Conservation (phyloP, 352 stramenopile species). For the Phytophthora agathidicida region DNA sequence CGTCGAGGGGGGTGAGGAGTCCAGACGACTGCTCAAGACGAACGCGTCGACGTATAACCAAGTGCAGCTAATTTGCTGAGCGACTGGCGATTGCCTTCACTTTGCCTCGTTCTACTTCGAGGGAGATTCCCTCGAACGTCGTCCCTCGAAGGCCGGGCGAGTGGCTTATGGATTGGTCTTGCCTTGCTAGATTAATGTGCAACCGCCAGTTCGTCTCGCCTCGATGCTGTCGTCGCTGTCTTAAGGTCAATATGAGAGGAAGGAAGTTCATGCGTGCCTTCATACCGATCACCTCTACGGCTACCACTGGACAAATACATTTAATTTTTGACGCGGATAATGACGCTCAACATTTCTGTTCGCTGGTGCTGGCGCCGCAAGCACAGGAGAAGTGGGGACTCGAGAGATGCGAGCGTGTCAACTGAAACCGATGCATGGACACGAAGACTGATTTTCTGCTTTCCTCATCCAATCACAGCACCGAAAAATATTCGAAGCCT, state of each 20-base stretch:
- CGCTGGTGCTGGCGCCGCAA: too few relatives aligned
- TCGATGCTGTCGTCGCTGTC: too few relatives aligned
- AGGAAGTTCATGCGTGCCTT: background rate
- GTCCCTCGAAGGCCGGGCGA: slow-evolving; percentile 22
- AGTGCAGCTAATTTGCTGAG: slow-evolving; percentile 54
- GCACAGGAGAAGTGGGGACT: too few relatives aligned
- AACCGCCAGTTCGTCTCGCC: slow-evolving; percentile 6
- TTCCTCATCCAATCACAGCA: background rate
- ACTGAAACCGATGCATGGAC: too few relatives aligned
- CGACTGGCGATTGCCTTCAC: background rate
- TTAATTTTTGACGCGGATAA: slow-evolving; percentile 27
- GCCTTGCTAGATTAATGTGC: slow-evolving; percentile 17
- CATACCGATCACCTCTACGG: background rate
- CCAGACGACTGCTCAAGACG: slow-evolving; percentile 35
- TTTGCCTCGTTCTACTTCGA: slow-evolving; percentile 18
- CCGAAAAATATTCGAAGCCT: background rate
- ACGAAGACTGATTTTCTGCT: background rate
- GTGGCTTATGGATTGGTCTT: slow-evolving; percentile 12
- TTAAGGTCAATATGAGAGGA: background rate
- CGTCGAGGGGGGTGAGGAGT: slow-evolving; percentile 28
- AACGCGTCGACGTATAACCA: slow-evolving; percentile 43
- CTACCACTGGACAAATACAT: slow-evolving; percentile 18
- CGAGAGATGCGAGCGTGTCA: too few relatives aligned
- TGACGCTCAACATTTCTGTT: too few relatives aligned
- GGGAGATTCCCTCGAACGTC: slow-evolving; percentile 18